Evolutionary conservation across 1,284 basidiomycete species (phyloP).

Genomic region (Mycosarcoma mackinlayi): DNA sequence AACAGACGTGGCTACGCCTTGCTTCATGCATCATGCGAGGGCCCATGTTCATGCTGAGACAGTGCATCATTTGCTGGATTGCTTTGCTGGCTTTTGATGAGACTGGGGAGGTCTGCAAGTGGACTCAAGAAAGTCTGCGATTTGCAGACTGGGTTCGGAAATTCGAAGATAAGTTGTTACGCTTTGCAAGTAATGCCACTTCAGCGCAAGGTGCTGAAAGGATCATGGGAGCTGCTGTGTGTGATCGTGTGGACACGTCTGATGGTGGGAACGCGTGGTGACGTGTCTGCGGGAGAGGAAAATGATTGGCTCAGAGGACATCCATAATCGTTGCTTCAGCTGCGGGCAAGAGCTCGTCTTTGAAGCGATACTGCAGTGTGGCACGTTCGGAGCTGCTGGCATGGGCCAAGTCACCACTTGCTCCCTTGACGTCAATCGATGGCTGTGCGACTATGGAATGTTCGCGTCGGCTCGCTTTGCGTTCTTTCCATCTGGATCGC

Average conservation of each 20-base stretch:
- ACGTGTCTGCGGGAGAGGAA: not conserved
- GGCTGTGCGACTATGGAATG: too few relatives aligned
- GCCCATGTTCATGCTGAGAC: constrained; percentile 15
- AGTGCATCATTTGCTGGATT: constrained; percentile 8
- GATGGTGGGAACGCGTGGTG: constrained; percentile 6
- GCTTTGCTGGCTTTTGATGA: not conserved
- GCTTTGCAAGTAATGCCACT: too few relatives aligned
- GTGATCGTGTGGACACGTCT: too few relatives aligned
- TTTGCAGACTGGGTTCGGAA: too few relatives aligned
- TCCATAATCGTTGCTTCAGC: constrained; percentile 14
- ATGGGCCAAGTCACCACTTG: too few relatives aligned
- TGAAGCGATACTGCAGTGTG: constrained; percentile 7
- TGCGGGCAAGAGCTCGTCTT: constrained; percentile 7
- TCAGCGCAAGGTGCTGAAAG: too few relatives aligned
- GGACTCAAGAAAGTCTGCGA: too few relatives aligned
- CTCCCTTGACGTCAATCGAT: not conserved
- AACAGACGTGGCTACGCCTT: constrained; percentile 11
- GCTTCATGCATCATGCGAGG: constrained; percentile 15
- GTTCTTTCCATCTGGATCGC: not conserved
- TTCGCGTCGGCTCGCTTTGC: too few relatives aligned
- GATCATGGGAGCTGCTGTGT: too few relatives aligned
- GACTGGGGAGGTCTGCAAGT: too few relatives aligned
- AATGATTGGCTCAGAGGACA: constrained; percentile 2
- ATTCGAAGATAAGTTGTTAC: too few relatives aligned
- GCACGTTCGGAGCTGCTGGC: too few relatives aligned